Evolutionary conservation across 2,329 filamentous ascomycete genomes (phyloP).

Genomic region (Trichoderma citrinoviride): DNA sequence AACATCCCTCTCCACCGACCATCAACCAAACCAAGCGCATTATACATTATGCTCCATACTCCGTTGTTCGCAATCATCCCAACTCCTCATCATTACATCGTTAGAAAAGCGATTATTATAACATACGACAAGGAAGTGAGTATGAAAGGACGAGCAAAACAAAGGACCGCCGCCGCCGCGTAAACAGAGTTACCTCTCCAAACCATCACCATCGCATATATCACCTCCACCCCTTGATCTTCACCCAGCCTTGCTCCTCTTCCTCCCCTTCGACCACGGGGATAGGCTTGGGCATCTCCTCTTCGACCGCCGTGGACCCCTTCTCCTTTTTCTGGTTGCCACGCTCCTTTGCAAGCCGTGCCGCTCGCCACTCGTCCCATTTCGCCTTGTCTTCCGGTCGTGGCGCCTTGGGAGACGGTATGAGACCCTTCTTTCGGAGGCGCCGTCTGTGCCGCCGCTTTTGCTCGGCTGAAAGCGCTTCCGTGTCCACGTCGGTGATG

Average conservation of each 20-base stretch:
- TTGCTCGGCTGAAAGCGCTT: conserved; percentile 45
- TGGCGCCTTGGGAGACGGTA: conserved; percentile 36
- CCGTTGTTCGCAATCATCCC: neutral
- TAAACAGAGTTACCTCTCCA: neutral
- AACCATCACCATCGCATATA: neutral
- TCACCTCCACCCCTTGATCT: conserved; percentile 29
- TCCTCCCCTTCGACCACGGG: conserved; percentile 32
- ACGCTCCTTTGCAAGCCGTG: conserved; percentile 41
- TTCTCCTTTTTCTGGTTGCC: conserved; percentile 41
- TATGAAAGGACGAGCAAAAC: neutral
- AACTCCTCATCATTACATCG: conserved; percentile 11
- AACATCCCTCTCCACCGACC: neutral
- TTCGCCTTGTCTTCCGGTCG: conserved; percentile 43
- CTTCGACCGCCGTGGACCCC: conserved; percentile 38
- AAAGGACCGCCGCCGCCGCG: neutral
- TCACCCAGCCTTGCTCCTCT: conserved; percentile 22
- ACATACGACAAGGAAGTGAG: neutral
- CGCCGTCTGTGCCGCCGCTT: conserved; percentile 51
- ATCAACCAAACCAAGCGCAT: neutral
- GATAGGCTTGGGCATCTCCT: conserved; percentile 37
- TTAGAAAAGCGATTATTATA: neutral
- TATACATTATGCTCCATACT: neutral
- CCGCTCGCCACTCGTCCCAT: conserved; percentile 46
- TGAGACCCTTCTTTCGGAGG: conserved; percentile 47
- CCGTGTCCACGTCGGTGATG: conserved; percentile 44